Evolutionary conservation across 805 yeast species (phyloP).

Genomic region (Schwanniomyces sp.): DNA sequence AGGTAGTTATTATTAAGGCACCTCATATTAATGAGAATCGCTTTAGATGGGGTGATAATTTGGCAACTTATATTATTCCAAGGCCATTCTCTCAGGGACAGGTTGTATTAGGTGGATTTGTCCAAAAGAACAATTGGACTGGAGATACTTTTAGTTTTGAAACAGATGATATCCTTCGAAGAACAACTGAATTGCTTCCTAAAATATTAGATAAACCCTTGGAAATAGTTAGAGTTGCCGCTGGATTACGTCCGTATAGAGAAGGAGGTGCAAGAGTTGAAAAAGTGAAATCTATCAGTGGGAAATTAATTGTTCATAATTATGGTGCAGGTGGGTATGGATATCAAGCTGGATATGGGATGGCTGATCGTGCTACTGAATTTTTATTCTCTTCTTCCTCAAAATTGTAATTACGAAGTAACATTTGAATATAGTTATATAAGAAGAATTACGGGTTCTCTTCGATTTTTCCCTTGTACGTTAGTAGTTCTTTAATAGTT

Average conservation of each 20-base stretch:
- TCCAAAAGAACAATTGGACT: conserved; percentile 18
- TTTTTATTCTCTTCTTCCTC: conserved; percentile 8
- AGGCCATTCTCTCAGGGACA: conserved; percentile 67
- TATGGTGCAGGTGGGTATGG: conserved; percentile 29
- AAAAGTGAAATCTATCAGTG: conserved; percentile 5
- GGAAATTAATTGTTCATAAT: conserved; percentile 27
- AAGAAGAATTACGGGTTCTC: too few species aligned
- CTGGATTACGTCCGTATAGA: conserved; percentile 24
- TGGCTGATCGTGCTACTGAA: conserved; percentile 50
- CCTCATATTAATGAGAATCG: conserved; percentile 64
- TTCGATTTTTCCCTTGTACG: too few species aligned
- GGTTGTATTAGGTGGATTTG: conserved; percentile 33
- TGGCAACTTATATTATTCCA: conserved; percentile 68
- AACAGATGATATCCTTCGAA: conserved; percentile 16
- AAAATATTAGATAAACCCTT: conserved; percentile 12
- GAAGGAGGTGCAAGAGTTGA: conserved; percentile 25
- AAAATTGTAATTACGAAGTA: not conserved
- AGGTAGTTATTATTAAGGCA: conserved; percentile 69
- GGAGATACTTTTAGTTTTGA: conserved; percentile 15
- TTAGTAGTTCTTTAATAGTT: too few species aligned
- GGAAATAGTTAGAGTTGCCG: conserved; percentile 18
- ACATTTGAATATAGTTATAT: too few species aligned
- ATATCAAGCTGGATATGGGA: conserved; percentile 61
- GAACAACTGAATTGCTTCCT: conserved; percentile 17
- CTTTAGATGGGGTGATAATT: conserved; percentile 59